A percentile compares a stretch with the other conserved stretches of the same genome.
Evolutionary conservation across 192 early-diverging fungal genomes (phyloP).

Genomic region (Linnemannia elongata): DNA sequence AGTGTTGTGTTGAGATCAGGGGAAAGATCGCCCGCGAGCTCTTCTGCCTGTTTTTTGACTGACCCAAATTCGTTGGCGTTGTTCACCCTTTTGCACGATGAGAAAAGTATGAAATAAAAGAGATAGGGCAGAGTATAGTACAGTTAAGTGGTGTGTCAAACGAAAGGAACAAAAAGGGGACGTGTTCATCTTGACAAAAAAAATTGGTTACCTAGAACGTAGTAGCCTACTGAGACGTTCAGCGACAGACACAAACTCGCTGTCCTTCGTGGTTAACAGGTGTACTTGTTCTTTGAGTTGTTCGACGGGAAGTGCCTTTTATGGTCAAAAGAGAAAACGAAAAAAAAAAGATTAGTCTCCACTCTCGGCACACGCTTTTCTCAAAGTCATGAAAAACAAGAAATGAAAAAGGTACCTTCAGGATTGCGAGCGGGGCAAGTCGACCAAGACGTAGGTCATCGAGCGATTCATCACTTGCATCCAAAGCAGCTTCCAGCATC

Average conservation of each 20-base stretch:
- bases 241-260: neutral
- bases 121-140: neutral
- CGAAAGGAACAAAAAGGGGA: too few species aligned
- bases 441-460: conserved; percentile 32
- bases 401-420: conserved; percentile 17
- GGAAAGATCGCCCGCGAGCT: neutral
- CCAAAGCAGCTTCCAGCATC: conserved; percentile 21
- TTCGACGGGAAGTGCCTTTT: neutral
- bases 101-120: neutral
- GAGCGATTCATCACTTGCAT: conserved; percentile 34
- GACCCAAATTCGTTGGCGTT: neutral
- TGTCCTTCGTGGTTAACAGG: neutral
- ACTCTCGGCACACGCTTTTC: neutral
- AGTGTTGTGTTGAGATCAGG: neutral
- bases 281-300: neutral
- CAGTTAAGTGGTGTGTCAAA: neutral
- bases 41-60: neutral
- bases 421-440: conserved; percentile 13
- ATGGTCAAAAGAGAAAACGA: neutral
- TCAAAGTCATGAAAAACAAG: neutral
- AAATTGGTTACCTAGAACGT: neutral
- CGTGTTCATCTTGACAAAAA: too few species aligned
- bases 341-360: neutral
- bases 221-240: neutral
- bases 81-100: neutral